These are phyloP conservation scores for Ogataea trehalophila DNA, from an alignment of 805 yeast species.

Conservation along the genomic window DNA sequence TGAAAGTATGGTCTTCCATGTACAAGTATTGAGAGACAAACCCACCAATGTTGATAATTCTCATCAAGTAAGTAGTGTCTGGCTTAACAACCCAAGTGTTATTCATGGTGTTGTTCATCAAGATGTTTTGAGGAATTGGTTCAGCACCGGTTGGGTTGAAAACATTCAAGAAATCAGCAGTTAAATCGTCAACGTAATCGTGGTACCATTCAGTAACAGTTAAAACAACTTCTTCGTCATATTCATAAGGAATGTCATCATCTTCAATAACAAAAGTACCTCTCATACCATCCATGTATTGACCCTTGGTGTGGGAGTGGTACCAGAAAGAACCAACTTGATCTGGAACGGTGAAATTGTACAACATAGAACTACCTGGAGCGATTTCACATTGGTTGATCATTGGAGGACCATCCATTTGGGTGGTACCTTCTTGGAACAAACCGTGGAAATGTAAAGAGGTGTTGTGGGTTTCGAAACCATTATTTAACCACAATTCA, in stretches of 20 bases:
- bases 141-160: slow-evolving; percentile 98
- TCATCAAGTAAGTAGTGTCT: slow-evolving; percentile 73
- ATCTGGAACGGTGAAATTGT: slow-evolving; percentile 80
- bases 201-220: slow-evolving; percentile 89
- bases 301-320: slow-evolving; percentile 88
- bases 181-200: slow-evolving; percentile 45
- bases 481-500: slow-evolving; percentile 68
- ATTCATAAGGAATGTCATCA: slow-evolving; percentile 58
- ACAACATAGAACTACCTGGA: slow-evolving; percentile 64
- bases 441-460: slow-evolving; percentile 92
- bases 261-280: slow-evolving; percentile 72
- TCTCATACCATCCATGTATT: slow-evolving; percentile 92
- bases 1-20: slow-evolving; percentile 82
- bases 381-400: slow-evolving; percentile 89
- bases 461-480: slow-evolving; percentile 63
- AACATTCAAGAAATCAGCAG: slow-evolving; percentile 54
- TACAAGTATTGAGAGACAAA: slow-evolving; percentile 86
- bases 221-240: slow-evolving; percentile 72
- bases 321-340: slow-evolving; percentile 96
- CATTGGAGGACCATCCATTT: slow-evolving; percentile 90
- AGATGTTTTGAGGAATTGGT: slow-evolving; percentile 81
- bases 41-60: slow-evolving; percentile 84
- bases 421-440: slow-evolving; percentile 68
- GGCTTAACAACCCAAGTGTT: slow-evolving; percentile 79
- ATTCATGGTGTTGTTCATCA: slow-evolving; percentile 78